Percentiles rank a stretch among this genome's conserved stretches.
Conservation (phyloP, 2,329 filamentous ascomycete species). For the Pseudocercospora pini-densiflorae region DNA sequence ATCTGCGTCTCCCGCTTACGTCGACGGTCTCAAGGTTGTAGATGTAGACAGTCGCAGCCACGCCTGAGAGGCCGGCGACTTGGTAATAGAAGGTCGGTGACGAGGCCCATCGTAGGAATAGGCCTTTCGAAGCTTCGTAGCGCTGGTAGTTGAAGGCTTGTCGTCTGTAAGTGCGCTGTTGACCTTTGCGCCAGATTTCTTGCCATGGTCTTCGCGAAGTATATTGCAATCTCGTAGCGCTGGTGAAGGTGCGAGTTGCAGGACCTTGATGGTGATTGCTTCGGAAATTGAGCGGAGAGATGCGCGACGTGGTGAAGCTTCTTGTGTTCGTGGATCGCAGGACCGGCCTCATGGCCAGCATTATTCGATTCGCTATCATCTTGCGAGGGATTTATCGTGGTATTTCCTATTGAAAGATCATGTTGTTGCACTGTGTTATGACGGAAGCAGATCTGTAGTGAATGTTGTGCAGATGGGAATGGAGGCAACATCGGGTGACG, state of each 20-base stretch:
- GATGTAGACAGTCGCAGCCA: constrained; percentile 63
- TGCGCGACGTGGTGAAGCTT: constrained; percentile 1
- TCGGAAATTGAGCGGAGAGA: background rate
- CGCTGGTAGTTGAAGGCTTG: constrained; percentile 40
- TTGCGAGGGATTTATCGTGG: background rate
- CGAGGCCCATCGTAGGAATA: constrained; percentile 45
- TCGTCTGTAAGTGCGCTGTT: constrained; percentile 29
- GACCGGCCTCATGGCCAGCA: constrained; percentile 9
- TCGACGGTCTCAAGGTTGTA: constrained; percentile 74
- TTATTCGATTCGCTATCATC: background rate
- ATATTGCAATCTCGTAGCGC: background rate
- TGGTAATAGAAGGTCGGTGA: constrained; percentile 55
- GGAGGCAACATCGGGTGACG: background rate
- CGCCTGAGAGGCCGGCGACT: constrained; percentile 47
- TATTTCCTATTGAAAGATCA: background rate
- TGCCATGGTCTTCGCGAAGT: constrained; percentile 16
- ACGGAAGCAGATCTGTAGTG: background rate
- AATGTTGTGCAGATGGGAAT: background rate
- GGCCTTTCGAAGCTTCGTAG: constrained; percentile 32
- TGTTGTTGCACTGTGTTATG: background rate
- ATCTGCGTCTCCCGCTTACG: constrained; percentile 70
- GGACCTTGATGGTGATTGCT: background rate
- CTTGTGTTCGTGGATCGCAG: background rate
- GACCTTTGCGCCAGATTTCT: constrained; percentile 11
- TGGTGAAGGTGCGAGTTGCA: background rate